These are phyloP conservation scores for Melampsora americana DNA, from an alignment of 1,284 basidiomycete genomes.

Conservation along the genomic window DNA sequence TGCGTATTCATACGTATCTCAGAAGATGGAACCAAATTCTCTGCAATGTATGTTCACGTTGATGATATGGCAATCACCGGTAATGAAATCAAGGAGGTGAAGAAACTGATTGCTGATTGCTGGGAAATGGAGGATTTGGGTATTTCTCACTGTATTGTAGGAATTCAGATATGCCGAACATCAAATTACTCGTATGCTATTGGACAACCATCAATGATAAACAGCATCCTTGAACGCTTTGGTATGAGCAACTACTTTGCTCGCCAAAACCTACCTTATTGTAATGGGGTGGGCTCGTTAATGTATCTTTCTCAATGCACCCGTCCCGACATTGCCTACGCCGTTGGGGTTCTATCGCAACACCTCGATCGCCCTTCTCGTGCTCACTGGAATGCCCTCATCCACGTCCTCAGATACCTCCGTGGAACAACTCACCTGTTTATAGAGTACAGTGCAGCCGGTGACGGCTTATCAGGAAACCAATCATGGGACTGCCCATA, in stretches of 20 bases:
- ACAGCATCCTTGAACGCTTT: not conserved
- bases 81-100: not conserved
- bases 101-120: not conserved
- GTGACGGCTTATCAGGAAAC: not conserved
- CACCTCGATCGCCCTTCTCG: too few species aligned
- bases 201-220: not conserved
- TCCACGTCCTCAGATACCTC: not conserved
- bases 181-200: not conserved
- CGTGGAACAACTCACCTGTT: not conserved
- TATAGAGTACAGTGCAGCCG: not conserved
- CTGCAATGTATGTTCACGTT: not conserved
- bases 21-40: not conserved
- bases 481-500: not conserved
- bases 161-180: not conserved
- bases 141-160: not conserved
- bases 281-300: too few species aligned
- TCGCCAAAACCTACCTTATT: not conserved
- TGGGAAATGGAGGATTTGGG: not conserved
- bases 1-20: not conserved
- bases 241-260: not conserved
- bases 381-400: constrained; percentile 4
- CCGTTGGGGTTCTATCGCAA: too few species aligned
- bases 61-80: too few species aligned
- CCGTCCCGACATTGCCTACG: too few species aligned
- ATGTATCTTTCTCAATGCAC: too few species aligned